Evolutionary conservation across 1,284 basidiomycete genomes (phyloP).

Genomic region (Polyporus tsugae): DNA sequence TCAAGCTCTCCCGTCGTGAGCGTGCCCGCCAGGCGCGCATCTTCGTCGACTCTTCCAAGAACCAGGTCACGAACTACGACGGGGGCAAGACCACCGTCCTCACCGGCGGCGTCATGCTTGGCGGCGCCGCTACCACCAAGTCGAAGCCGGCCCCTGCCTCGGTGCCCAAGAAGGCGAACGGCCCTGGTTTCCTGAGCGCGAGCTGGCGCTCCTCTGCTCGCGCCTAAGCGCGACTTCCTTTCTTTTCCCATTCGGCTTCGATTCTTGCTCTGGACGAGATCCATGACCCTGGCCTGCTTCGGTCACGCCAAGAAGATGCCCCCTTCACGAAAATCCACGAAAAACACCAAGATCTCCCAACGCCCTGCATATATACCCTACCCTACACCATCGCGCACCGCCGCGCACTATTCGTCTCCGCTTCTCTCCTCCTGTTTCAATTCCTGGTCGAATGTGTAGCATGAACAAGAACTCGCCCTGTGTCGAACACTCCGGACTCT

Average conservation of each 20-base stretch:
- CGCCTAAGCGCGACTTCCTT: constrained; percentile 40
- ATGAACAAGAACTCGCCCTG: constrained; percentile 37
- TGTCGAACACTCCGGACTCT: constrained; percentile 39
- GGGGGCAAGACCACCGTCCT: constrained; percentile 87
- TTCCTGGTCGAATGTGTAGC: constrained; percentile 48
- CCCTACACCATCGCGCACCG: constrained; percentile 38
- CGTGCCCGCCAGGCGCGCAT: constrained; percentile 70
- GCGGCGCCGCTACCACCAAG: constrained; percentile 48
- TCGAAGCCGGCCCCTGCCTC: constrained; percentile 41
- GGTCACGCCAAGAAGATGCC: constrained; percentile 36
- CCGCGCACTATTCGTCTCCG: constrained; percentile 38
- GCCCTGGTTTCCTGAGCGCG: constrained; percentile 38
- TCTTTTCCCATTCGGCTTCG: constrained; percentile 37
- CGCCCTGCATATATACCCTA: constrained; percentile 24
- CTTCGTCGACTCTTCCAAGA: constrained; percentile 75
- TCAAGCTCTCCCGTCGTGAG: constrained; percentile 70
- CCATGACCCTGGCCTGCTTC: constrained; percentile 39
- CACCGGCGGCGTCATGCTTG: constrained; percentile 86
- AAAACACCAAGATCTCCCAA: constrained; percentile 28
- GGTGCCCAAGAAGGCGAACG: constrained; percentile 36
- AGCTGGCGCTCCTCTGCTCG: constrained; percentile 57
- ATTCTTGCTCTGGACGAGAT: constrained; percentile 34
- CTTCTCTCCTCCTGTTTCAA: constrained; percentile 35
- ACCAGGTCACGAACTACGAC: constrained; percentile 81
- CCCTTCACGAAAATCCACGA: constrained; percentile 41